These are phyloP conservation scores for Penicillium steckii DNA, from an alignment of 495 filamentous ascomycete species.

Conservation along the genomic window DNA sequence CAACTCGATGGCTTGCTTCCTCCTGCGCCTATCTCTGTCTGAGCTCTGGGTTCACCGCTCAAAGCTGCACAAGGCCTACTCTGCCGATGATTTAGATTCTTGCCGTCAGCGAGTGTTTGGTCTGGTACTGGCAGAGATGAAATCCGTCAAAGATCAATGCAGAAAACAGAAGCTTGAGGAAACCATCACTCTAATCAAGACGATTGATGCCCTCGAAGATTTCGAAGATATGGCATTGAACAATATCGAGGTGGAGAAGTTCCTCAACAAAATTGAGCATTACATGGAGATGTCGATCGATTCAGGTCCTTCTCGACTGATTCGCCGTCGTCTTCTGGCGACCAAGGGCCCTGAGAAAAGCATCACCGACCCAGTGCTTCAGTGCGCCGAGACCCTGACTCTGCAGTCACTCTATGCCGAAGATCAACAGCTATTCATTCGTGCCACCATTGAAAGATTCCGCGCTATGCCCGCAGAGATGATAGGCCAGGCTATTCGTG, in stretches of 20 bases:
- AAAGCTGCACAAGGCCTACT: constrained; percentile 28
- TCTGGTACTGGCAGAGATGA: constrained; percentile 37
- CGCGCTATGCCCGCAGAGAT: constrained; percentile 30
- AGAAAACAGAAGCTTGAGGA: constrained; percentile 42
- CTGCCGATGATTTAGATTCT: constrained; percentile 30
- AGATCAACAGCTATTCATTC: constrained; percentile 43
- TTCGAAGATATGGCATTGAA: constrained; percentile 42
- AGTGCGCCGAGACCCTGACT: constrained; percentile 37
- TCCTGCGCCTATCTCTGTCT: constrained; percentile 38
- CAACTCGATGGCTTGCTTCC: constrained; percentile 42
- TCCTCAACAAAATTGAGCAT: constrained; percentile 37
- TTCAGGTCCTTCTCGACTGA: constrained; percentile 34
- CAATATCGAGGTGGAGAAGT: constrained; percentile 39
- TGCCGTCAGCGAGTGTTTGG: constrained; percentile 38
- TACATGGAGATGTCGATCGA: constrained; percentile 41
- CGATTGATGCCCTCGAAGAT: constrained; percentile 44
- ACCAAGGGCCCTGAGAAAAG: constrained; percentile 29
- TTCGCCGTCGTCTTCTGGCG: constrained; percentile 40
- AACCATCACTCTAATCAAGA: constrained; percentile 43
- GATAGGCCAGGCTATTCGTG: constrained; percentile 30
- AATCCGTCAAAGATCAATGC: constrained; percentile 40
- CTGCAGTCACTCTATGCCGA: constrained; percentile 41
- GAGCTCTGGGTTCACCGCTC: constrained; percentile 40
- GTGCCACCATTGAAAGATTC: constrained; percentile 38
- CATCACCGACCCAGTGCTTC: constrained; percentile 32